Base-by-base conservation (phyloP, 306 rosid genomes). In the Parietaria judaica region DNA sequence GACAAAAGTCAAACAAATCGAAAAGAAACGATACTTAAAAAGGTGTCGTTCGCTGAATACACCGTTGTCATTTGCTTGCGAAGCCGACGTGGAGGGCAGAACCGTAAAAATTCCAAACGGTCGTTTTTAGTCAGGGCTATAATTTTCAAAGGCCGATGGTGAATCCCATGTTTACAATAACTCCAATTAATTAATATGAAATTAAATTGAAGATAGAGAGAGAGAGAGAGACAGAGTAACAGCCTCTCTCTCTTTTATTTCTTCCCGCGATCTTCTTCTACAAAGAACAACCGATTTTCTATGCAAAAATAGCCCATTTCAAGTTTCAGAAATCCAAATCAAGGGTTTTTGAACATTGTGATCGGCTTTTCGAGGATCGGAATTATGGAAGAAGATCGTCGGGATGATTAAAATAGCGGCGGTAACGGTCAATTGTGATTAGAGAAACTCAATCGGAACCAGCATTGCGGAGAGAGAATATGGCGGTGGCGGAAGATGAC, bases 161-260 rank as follows among this genome's bases (percentile, higher is more conserved):
- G 31, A 76, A 66, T 71, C 68, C 9, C 56, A 47, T 71, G 47
- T 54, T 23, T 23, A 23, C 38, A 36, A 7, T 23, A 50, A 15
- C 14, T 73, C 69, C 51, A 38, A 75, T 44, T 65, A 31, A 9
- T 16, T 34, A n/a, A 5, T 52, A 45, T 51, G 16, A 7, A 48
- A 31, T 36, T 23, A 23, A 23, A 23, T 23, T 23, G 31, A 23
- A 23, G 31, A 23, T 23, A 23, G 38, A 61, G 58, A n/a, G 11
- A 52, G 52, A 46, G 68, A 56, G 65, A 14, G 68, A 66, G 72
- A 59, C 65, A 71, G 45, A 57, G 51, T 35, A 79, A 78, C 70
- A 76, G 73, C 74, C 67, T 73, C 6, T 72, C 82, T 66, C 64
- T 52, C 16, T 70, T 72, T 66, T 44, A 36, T 46, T 13, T 2